Base-by-base conservation (phyloP, 2,329 filamentous ascomycete species). In the Colletotrichum sp. region DNA sequence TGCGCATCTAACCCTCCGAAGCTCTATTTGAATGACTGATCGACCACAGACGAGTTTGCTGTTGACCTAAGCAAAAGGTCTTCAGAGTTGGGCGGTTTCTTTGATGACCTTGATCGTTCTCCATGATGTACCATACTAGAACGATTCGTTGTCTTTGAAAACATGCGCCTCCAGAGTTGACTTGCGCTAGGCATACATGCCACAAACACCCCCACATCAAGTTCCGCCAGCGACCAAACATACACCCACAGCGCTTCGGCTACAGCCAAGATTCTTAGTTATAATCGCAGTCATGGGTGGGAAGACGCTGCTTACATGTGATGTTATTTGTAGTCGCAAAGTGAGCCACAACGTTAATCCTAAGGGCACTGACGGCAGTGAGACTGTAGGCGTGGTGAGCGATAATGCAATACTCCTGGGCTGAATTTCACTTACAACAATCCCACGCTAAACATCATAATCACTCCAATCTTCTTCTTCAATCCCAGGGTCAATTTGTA, bases 391-490 rank as follows among this genome's bases (percentile, higher is more conserved):
- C 6, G 18, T 13, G 7, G 16, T 72, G 21, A 72, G 30, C 24
- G 32, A 6, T 0, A 5, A 28, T 12, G 2, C 15, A 59, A 13
- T n/a, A 21, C 12, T 3, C 18, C 7, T 1, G 7, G 7, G 8
- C 5, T 1, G 2, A 7, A 0, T 13, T 24, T 44, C 6, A 34
- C 63, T 72, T 36, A 72, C 63, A 72, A 72, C 2, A 72, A 8
- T 0, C 82, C 81, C 30, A 85, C 72, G 8, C 80, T 78, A 52
- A 85, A 85, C 39, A 81, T 81, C 57, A 75, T 78, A 32, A 82
- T 77, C 5, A 85, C 71, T 12, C 79, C 78, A 10, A 84, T 28
- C 76, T 83, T 84, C 68, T 83, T 84, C 52, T 79, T 80, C 15
- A 79, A 52, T 13, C 79, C 78, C 60, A 85, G 49, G 9, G 83